Evolutionary conservation across 2,329 filamentous ascomycete genomes (phyloP).

Genomic region (Botrytis fragariae): DNA sequence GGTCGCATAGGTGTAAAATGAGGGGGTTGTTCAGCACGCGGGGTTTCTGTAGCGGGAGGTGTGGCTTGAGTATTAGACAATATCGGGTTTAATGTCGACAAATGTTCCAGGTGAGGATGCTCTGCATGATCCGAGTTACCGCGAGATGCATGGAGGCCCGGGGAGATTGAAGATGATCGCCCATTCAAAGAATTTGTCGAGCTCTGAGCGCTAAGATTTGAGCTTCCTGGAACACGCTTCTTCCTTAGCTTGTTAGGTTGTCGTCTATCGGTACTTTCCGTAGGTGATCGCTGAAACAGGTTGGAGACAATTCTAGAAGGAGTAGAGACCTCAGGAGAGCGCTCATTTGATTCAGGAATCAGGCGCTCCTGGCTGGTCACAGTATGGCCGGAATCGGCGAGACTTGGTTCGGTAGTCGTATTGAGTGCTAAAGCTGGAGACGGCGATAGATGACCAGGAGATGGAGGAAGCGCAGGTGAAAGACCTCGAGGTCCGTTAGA

Average conservation of each 20-base stretch:
- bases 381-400: conserved; percentile 30
- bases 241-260: conserved; percentile 91
- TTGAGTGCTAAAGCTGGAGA: conserved; percentile 28
- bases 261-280: conserved; percentile 58
- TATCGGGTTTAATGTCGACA: conserved; percentile 26
- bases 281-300: conserved; percentile 69
- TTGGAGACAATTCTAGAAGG: conserved; percentile 67
- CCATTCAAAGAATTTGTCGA: conserved; percentile 74
- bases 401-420: conserved; percentile 26
- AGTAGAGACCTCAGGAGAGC: conserved; percentile 40
- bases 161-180: conserved; percentile 33
- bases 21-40: conserved; percentile 28
- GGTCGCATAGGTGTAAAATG: conserved; percentile 26
- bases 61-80: conserved; percentile 29
- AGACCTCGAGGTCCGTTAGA: conserved; percentile 29
- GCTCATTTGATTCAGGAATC: conserved; percentile 37
- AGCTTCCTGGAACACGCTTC: conserved; percentile 69
- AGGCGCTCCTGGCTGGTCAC: conserved; percentile 50
- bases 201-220: conserved; percentile 86
- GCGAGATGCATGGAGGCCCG: conserved; percentile 37
- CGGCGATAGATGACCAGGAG: conserved; percentile 27
- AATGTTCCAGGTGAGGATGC: conserved; percentile 33
- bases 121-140: conserved; percentile 36
- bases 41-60: conserved; percentile 31
- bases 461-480: conserved; percentile 27